Base-by-base conservation (phyloP, 2,329 filamentous ascomycete genomes). In the Arthrobotrys pseudoclavata region DNA sequence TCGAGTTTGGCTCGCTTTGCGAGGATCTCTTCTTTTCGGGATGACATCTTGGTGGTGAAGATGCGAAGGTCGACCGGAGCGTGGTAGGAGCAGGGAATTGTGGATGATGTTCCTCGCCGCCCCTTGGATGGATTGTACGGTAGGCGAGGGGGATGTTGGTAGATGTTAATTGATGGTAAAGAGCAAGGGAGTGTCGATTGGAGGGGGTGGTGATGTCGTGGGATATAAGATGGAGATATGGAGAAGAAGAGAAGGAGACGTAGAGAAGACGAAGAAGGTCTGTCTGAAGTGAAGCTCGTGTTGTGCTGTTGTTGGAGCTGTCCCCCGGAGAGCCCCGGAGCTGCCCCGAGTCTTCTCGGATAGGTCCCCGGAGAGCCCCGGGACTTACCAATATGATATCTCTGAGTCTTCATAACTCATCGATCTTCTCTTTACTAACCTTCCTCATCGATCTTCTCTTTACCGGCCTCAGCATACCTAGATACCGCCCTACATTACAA, bases 1-100 rank as follows among this genome's bases (percentile, higher is more conserved):
- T 93, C 94, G 82, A 99, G 93, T 87, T 96, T 97, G 79, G 94
- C 95, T 87, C 93, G 95, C 86, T 99, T 99, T 81, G 94, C 94
- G 82, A 96, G 87, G 81, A 99, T 97, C 87, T 99, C 96, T 87
- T 97, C 94, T 86, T 93, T 92, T 82, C 94, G 91, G 87, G 94
- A 86, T 84, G 90, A 91, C 85, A 81, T 81, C 45, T 61, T 79
- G 53, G 37, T 45, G 24, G 26, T 69, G 34, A 50, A 40, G 48
- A 50, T 40, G 57, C 71, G 71, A 57, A 24, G 12, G 64, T 76
- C 71, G 47, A 61, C 71, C 24, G 64, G 9, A 26, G 64, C 64
- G 48, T 69, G 52, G 71, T 76, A 76, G 24, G 71, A 76, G 66
- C 72, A 76, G 37, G 72, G 72, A 70, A 76, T 76, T 7, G 29